These are phyloP conservation scores for Rhynchospora tenuis DNA, from an alignment of 176 grass and related monocot species.

Conservation along the genomic window DNA sequence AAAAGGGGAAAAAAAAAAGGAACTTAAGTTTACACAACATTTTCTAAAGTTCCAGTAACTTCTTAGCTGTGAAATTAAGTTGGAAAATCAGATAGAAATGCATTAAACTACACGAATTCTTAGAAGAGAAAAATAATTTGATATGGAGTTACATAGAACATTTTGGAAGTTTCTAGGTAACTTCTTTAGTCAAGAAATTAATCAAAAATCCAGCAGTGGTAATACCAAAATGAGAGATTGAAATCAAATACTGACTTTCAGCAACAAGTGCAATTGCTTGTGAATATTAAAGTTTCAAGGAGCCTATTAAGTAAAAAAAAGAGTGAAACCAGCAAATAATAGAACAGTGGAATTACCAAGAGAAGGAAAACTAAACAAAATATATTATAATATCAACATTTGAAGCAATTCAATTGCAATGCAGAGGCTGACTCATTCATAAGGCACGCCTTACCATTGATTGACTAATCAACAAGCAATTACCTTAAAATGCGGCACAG, in stretches of 20 bases:
- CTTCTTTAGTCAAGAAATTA: neutral
- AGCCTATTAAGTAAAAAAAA: neutral
- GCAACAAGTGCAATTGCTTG: neutral
- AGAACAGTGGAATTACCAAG: neutral
- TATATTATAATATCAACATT: neutral
- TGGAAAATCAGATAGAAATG: neutral
- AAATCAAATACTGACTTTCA: neutral
- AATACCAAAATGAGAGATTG: slow-evolving; percentile 3
- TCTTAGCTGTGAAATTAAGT: neutral
- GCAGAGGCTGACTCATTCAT: neutral
- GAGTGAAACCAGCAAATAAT: neutral
- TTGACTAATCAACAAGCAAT: neutral
- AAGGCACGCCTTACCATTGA: neutral
- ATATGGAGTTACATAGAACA: neutral
- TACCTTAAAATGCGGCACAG: slow-evolving; percentile 55
- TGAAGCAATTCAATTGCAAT: neutral
- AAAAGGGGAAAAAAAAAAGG: neutral
- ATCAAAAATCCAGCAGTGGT: neutral
- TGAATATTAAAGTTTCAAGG: slow-evolving; percentile 9
- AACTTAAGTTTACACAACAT: neutral
- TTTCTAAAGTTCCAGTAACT: neutral
- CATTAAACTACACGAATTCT: neutral
- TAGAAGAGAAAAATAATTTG: neutral
- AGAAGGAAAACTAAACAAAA: neutral
- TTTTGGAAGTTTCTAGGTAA: neutral